A percentile compares a stretch with the other conserved stretches of the same genome.
These are phyloP conservation scores for Crassisporium funariophilum DNA, from an alignment of 768 basidiomycete genomes.

Conservation along the genomic window DNA sequence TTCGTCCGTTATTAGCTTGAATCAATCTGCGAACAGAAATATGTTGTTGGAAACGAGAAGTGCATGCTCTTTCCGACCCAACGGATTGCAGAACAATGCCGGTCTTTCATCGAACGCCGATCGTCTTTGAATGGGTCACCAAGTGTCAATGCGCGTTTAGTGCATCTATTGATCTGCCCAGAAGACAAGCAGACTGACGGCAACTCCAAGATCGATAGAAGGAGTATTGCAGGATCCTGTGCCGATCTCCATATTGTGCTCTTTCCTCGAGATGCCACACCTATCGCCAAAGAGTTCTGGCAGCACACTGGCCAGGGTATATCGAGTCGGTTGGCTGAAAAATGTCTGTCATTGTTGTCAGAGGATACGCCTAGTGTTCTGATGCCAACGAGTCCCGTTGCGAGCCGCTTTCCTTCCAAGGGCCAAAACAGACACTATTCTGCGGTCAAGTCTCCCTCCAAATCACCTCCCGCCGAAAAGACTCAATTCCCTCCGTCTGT, in stretches of 20 bases:
- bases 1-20: slow-evolving; percentile 59
- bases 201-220: slow-evolving; percentile 27
- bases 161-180: slow-evolving; percentile 73
- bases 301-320: slow-evolving; percentile 93
- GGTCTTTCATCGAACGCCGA: slow-evolving; percentile 65
- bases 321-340: slow-evolving; percentile 83
- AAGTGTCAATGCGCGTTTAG: slow-evolving; percentile 53
- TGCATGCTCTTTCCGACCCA: slow-evolving; percentile 82
- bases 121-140: slow-evolving; percentile 44
- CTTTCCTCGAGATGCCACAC: slow-evolving; percentile 61
- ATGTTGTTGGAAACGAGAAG: slow-evolving; percentile 67
- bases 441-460: slow-evolving; percentile 27
- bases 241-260: slow-evolving; percentile 82
- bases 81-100: slow-evolving; percentile 71
- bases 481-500: slow-evolving; percentile 4
- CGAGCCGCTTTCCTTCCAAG: slow-evolving; percentile 40
- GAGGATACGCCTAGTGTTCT: slow-evolving; percentile 33
- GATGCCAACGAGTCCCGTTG: slow-evolving; percentile 28
- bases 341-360: slow-evolving; percentile 73
- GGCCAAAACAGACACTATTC: slow-evolving; percentile 62
- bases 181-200: slow-evolving; percentile 43
- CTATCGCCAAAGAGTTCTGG: slow-evolving; percentile 90
- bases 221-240: slow-evolving; percentile 30
- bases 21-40: slow-evolving; percentile 72
- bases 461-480: slow-evolving; percentile 7